Conservation (phyloP, 2,329 filamentous ascomycete species). For the Penicillium sp. region DNA sequence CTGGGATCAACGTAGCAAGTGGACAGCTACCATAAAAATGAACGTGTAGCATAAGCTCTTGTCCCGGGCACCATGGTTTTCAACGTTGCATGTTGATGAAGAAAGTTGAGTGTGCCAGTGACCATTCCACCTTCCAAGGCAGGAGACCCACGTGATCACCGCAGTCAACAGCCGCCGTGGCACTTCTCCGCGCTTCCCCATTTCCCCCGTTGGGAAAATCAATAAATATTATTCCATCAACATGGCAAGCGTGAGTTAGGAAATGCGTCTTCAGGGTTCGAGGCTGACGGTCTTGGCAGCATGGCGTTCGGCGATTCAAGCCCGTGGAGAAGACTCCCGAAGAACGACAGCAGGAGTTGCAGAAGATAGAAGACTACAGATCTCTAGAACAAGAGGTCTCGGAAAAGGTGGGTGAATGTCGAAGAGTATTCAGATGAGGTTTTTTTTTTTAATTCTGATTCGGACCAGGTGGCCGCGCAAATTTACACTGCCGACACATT, state of each 20-base stretch:
- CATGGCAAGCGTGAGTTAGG: constrained; percentile 35
- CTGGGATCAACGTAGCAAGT: constrained; percentile 3
- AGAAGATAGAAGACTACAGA: constrained; percentile 75
- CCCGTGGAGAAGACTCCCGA: constrained; percentile 65
- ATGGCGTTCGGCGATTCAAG: constrained; percentile 75
- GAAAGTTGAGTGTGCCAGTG: neutral
- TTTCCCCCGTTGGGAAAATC: neutral
- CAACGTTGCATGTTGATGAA: neutral
- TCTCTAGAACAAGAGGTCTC: constrained; percentile 68
- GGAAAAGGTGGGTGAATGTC: constrained; percentile 55
- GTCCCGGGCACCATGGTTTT: constrained; percentile 4
- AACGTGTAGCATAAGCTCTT: constrained; percentile 13
- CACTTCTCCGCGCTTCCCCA: constrained; percentile 1
- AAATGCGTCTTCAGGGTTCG: constrained; percentile 10
- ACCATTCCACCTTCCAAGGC: neutral
- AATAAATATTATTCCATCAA: neutral
- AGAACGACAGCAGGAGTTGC: constrained; percentile 68
- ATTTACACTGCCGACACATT: constrained; percentile 46
- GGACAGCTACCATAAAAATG: constrained; percentile 12
- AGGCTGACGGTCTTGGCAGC: constrained; percentile 54
- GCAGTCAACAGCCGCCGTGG: neutral
- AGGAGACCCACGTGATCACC: constrained; percentile 5
- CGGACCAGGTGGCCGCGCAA: constrained; percentile 37
- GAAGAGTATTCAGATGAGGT: neutral
- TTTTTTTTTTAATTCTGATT: constrained; percentile 7